A percentile compares a stretch with the other conserved stretches of the same genome.
These are phyloP conservation scores for Leccinum fibrillosum DNA, from an alignment of 768 basidiomycete species.

Conservation along the genomic window DNA sequence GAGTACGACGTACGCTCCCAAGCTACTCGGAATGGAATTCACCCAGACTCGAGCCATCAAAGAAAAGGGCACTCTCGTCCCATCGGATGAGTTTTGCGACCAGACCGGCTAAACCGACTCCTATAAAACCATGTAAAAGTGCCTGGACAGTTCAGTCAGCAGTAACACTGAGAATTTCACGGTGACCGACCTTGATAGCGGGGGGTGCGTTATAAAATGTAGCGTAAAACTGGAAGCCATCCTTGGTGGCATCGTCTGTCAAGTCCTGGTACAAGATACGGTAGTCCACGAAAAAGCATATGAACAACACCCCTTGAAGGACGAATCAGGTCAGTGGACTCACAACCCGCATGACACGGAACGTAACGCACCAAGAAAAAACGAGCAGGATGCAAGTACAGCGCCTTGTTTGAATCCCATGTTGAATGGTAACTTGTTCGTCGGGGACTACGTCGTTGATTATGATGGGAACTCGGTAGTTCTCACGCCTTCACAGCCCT, in stretches of 20 bases:
- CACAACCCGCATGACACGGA: constrained; percentile 15
- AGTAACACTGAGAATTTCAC: background rate
- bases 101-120: constrained; percentile 70
- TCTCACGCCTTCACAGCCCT: constrained; percentile 27
- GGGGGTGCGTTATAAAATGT: constrained; percentile 93
- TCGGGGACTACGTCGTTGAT: background rate
- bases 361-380: constrained; percentile 74
- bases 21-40: constrained; percentile 18
- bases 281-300: constrained; percentile 86
- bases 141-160: constrained; percentile 46
- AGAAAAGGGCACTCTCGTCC: constrained; percentile 93
- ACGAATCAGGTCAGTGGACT: background rate
- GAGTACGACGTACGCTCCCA: constrained; percentile 3
- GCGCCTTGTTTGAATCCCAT: constrained; percentile 93
- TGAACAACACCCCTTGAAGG: constrained; percentile 67
- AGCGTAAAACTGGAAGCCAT: constrained; percentile 86
- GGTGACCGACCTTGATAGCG: constrained; percentile 76
- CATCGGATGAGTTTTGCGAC: constrained; percentile 79
- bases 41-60: constrained; percentile 90
- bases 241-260: constrained; percentile 60
- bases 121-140: constrained; percentile 81
- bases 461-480: background rate
- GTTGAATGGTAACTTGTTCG: background rate
- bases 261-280: constrained; percentile 70
- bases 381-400: constrained; percentile 83